Evolutionary conservation across 345 rosid genomes (phyloP), one percentile per base, ranked within the genome.

Genomic region (Ceriops zippeliana): DNA sequence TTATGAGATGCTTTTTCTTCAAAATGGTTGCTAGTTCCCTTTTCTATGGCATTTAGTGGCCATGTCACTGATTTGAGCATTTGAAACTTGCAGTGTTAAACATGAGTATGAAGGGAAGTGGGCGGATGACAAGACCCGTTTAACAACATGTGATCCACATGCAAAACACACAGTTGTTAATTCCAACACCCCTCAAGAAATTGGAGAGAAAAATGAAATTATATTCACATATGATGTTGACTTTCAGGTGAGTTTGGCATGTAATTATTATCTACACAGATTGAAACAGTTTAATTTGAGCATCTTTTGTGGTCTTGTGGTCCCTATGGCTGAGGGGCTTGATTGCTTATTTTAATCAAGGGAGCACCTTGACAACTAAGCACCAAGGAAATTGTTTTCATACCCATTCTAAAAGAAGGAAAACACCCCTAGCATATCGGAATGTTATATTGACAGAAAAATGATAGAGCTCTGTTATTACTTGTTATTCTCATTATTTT

Each of bases 191-290:
- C 98, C 98, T 71, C 98, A 88, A 81, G 98, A 90, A 82, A 92
- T 90, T 69, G 93, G 82, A 32, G 83, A 82, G 61, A 83, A 83
- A 37, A 87, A 89, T 58, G 98, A 92, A 79, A 83, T 92, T 60
- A 84, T 92, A 61, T 87, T 90, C 88, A 92, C 96, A 19, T 92
- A 88, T 71, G 98, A 90, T 75, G 93, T 92, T 74, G 96, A 87
- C 38, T 92, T 90, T 82, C 83, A 79, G 96, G 98, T 84, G 66
- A 74, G 87, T 38, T 80, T 54, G 65, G 58, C 59, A 42, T 66
- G 9, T 7, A 46, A 46, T 31, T 42, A 7, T 15, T 46, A 26
- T 64, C 58, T 62, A 76, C 52, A 68, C 49, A 26, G 58, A 7
- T 54, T 54, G 65, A 22, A 70, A 38, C 32, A 5, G 2, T 71